These are phyloP conservation scores for Mycena polygramma DNA, from an alignment of 768 basidiomycete species.

Conservation along the genomic window DNA sequence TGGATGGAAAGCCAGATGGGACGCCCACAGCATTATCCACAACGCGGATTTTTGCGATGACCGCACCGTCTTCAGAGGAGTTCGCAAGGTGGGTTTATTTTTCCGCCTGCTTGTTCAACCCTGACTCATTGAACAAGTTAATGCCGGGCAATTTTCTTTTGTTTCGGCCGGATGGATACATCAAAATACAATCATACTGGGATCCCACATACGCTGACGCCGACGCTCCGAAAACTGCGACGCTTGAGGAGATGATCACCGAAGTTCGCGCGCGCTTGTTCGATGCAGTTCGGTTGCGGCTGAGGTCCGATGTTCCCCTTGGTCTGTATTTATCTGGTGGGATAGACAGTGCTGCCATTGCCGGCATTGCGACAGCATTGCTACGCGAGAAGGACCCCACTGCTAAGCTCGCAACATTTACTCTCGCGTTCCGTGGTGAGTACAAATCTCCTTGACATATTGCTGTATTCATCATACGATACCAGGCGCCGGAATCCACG, in stretches of 20 bases:
- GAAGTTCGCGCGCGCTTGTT: not conserved
- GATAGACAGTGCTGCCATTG: slow-evolving; percentile 33
- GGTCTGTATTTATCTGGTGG: slow-evolving; percentile 31
- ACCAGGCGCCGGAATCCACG: not conserved
- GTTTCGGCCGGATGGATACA: slow-evolving; percentile 19
- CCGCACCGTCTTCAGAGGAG: slow-evolving; percentile 31
- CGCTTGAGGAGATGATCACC: slow-evolving; percentile 10
- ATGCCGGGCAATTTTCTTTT: slow-evolving; percentile 22
- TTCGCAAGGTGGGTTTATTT: slow-evolving; percentile 19
- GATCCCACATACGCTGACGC: slow-evolving; percentile 11
- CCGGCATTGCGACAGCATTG: slow-evolving; percentile 10
- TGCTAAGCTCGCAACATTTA: slow-evolving; percentile 7
- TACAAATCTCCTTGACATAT: too few relatives aligned
- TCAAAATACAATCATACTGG: slow-evolving; percentile 31
- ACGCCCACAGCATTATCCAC: slow-evolving; percentile 31
- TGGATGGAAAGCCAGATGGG: slow-evolving; percentile 35
- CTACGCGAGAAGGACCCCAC: not conserved
- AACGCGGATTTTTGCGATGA: slow-evolving; percentile 26
- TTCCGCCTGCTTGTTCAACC: not conserved
- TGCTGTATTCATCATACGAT: not conserved
- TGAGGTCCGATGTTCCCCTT: slow-evolving; percentile 31
- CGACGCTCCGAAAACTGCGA: not conserved
- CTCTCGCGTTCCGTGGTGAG: slow-evolving; percentile 1
- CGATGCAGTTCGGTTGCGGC: slow-evolving; percentile 9
- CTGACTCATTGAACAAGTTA: not conserved